Percentiles rank a stretch among this genome's conserved stretches.
Evolutionary conservation across 106 monocot genomes (phyloP).

Genomic region (Amphibolis antarctica): DNA sequence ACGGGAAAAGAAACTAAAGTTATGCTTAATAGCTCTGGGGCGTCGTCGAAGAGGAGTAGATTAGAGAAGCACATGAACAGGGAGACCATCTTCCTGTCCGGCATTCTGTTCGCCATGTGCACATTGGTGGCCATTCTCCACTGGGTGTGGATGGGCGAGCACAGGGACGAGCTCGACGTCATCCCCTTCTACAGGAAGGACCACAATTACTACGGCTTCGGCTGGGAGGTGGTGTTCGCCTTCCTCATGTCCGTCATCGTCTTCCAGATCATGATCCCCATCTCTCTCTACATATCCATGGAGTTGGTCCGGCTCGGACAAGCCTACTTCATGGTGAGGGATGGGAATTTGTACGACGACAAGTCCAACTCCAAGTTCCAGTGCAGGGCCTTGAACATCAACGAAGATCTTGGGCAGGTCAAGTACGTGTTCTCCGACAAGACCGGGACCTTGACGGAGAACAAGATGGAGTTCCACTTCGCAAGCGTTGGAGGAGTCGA

Average conservation of each 20-base stretch:
- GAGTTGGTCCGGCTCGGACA: slow-evolving; percentile 92
- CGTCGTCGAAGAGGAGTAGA: slow-evolving; percentile 73
- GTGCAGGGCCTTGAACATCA: slow-evolving; percentile 89
- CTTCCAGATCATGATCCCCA: slow-evolving; percentile 98
- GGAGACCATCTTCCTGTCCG: slow-evolving; percentile 63
- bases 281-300: slow-evolving; percentile 93
- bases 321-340: slow-evolving; percentile 87
- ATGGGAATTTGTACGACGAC: slow-evolving; percentile 59
- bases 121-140: slow-evolving; percentile 28
- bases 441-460: slow-evolving; percentile 89
- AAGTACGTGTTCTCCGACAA: slow-evolving; percentile 18
- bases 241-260: slow-evolving; percentile 82
- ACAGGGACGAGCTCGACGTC: slow-evolving; percentile 28
- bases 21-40: slow-evolving; percentile 83
- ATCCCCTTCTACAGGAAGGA: slow-evolving; percentile 36
- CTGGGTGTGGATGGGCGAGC: slow-evolving; percentile 47
- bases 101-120: slow-evolving; percentile 42
- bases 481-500: slow-evolving; percentile 56
- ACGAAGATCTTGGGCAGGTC: slow-evolving; percentile 93
- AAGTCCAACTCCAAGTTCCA: slow-evolving; percentile 60
- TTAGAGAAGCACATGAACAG: slow-evolving; percentile 86
- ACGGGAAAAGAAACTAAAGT: slow-evolving; percentile 68
- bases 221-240: slow-evolving; percentile 44
- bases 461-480: slow-evolving; percentile 95
- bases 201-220: slow-evolving; percentile 72